phyloP scores from a whole-genome alignment of 2,329 filamentous ascomycete genomes.

The Chaetomium olivaceum region DNA sequence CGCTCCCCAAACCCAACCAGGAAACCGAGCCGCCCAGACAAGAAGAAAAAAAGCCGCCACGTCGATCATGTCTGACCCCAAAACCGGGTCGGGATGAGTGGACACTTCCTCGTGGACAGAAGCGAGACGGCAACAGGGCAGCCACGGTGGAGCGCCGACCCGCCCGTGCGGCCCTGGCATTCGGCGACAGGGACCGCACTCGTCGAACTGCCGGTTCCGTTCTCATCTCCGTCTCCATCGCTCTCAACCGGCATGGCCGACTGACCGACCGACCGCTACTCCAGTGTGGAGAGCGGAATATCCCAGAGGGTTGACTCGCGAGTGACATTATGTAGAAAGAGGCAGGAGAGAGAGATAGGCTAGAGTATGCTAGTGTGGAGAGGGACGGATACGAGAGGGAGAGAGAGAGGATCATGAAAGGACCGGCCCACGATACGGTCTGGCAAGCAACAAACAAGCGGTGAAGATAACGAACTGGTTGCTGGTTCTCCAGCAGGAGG shows the following conservation, averaged over 20 bases:
- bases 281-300: background rate
- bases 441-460: background rate
- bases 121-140: background rate
- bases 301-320: background rate
- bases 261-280: background rate
- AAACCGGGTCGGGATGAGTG: slow-evolving; percentile 6
- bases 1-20: background rate
- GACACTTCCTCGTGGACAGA: slow-evolving; percentile 1
- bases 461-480: background rate
- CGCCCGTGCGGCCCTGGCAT: background rate
- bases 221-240: background rate
- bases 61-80: slow-evolving; percentile 4
- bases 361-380: background rate
- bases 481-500: no score
- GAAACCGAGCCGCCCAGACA: slow-evolving; percentile 4
- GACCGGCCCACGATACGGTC: background rate
- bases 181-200: background rate
- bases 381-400: background rate
- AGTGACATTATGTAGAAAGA: background rate
- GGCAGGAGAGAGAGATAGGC: background rate
- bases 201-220: background rate
- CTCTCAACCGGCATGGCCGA: background rate
- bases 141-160: background rate
- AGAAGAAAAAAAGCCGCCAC: background rate
- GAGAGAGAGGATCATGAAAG: background rate